Evolutionary conservation across 106 monocot species (phyloP).

Genomic region (Dendrobium nobile): DNA sequence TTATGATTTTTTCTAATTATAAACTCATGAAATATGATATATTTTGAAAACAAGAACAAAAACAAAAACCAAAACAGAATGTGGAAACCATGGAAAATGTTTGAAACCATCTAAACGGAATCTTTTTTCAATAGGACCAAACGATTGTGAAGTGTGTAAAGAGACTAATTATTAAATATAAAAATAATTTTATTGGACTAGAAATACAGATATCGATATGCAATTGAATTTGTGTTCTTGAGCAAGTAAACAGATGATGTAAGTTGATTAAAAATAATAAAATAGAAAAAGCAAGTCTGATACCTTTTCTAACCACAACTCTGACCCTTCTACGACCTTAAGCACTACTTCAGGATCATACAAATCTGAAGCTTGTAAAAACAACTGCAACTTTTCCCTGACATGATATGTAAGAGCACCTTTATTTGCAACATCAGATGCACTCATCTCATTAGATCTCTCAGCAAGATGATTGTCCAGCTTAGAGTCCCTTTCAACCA

Average conservation of each 20-base stretch:
- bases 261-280: constrained; percentile 5
- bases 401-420: constrained; percentile 16
- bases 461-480: constrained; percentile 10
- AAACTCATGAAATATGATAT: neutral
- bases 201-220: neutral
- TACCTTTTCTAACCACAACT: constrained; percentile 97
- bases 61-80: neutral
- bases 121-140: neutral
- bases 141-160: neutral
- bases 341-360: constrained; percentile 96
- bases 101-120: neutral
- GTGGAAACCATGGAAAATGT: neutral
- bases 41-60: neutral
- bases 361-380: constrained; percentile 83
- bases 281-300: neutral
- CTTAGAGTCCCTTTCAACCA: constrained; percentile 14
- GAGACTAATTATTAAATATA: neutral
- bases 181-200: neutral
- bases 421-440: constrained; percentile 20
- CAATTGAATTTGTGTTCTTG: neutral
- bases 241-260: neutral
- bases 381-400: constrained; percentile 79
- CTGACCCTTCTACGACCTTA: constrained; percentile 64
- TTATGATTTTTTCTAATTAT: neutral
- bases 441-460: constrained; percentile 9